Evolutionary conservation across 208 protist species (phyloP).

Genomic region (Acanthamoeba triangularis): DNA sequence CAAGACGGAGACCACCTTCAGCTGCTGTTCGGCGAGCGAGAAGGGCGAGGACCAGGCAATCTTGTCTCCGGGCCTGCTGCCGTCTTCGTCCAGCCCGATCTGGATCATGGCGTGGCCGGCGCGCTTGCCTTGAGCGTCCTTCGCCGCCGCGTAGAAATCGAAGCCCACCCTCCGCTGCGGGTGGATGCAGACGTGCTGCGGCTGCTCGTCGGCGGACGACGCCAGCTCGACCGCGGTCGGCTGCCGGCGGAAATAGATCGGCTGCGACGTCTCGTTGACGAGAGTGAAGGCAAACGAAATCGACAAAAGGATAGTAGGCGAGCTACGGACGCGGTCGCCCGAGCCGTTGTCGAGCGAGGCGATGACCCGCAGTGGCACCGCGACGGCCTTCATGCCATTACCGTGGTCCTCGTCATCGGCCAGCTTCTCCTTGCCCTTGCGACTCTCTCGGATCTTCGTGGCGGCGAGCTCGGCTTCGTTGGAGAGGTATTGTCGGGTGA

Average conservation of each 20-base stretch:
- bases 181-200: not conserved
- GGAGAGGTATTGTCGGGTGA: not conserved
- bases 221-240: not conserved
- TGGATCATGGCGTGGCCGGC: not conserved
- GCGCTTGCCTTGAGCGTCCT: not conserved
- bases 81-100: constrained; percentile 49
- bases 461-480: not conserved
- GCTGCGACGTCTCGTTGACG: constrained; percentile 27
- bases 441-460: not conserved
- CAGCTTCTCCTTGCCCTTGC: constrained; percentile 47
- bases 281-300: constrained; percentile 8
- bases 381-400: not conserved
- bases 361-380: not conserved
- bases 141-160: not conserved
- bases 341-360: not conserved
- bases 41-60: constrained; percentile 65
- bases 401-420: not conserved
- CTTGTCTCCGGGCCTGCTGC: not conserved
- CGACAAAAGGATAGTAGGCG: not conserved
- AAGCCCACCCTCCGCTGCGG: not conserved
- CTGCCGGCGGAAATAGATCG: constrained; percentile 6
- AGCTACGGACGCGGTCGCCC: not conserved
- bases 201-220: not conserved
- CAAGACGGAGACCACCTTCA: constrained; percentile 46
- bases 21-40: not conserved